Percentiles rank a stretch among this genome's conserved stretches.
Conservation (phyloP, 148 eudicot genomes). For the Silene latifolia region DNA sequence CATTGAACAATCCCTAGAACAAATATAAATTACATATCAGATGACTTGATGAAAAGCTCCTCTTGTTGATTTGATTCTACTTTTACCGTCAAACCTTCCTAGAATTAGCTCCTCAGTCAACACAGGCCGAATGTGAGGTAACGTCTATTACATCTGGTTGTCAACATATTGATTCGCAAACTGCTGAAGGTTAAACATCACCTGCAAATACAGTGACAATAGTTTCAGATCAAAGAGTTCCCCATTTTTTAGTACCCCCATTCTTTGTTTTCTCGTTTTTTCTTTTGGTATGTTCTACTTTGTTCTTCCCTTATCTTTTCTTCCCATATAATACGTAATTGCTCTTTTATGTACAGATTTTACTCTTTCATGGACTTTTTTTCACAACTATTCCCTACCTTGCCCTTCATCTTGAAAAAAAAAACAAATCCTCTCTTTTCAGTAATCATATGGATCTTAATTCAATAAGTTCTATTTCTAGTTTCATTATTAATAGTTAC, state of each 20-base stretch:
- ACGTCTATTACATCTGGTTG: not conserved
- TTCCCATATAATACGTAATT: too few species aligned
- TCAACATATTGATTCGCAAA: not conserved
- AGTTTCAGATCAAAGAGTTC: not conserved
- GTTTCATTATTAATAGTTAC: too few species aligned
- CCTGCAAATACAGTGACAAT: not conserved
- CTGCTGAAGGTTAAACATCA: not conserved
- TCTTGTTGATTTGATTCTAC: not conserved
- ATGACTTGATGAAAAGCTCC: not conserved
- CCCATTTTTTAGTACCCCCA: not conserved
- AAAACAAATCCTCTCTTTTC: too few species aligned
- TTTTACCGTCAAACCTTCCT: not conserved
- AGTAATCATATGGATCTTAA: too few species aligned
- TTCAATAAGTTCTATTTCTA: too few species aligned
- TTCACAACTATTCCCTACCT: too few species aligned
- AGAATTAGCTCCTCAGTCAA: not conserved
- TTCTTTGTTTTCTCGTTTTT: not conserved
- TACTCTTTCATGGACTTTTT: too few species aligned
- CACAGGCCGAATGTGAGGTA: not conserved
- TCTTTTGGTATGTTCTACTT: not conserved
- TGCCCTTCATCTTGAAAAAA: too few species aligned
- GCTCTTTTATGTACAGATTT: too few species aligned
- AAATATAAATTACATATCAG: not conserved
- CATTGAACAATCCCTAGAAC: not conserved
- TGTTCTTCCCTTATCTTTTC: not conserved